Base-by-base conservation (phyloP, 2,329 filamentous ascomycete genomes). In the Paecilomyces dactylethromorphus region DNA sequence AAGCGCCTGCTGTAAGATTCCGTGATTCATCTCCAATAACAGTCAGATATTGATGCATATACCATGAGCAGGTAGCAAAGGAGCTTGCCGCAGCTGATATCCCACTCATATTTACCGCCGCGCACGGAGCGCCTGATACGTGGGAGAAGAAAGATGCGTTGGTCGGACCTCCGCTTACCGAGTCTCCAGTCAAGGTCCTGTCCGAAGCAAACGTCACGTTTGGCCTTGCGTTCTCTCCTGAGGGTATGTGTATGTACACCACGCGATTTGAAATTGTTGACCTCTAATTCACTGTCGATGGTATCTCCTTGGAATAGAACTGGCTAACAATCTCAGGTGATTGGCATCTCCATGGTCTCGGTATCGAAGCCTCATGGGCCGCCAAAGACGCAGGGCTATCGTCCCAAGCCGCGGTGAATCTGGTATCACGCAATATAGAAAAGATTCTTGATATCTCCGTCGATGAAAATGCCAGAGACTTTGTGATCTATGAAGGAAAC, bases 401-500 rank as follows among this genome's bases (percentile, higher is more conserved):
- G 0, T 3, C 56, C 2, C 39, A 64, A 21, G 64, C 74, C 21
- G 70, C 72, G 12, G 64, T 79, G 13, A 63, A 70, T 24, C 66
- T 80, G 15, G 71, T 79, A 1, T 72, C 74, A 5, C 65, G 62
- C 21, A 79, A 79, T 56, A 67, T 79, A 22, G 76, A 79, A 61
- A 66, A 72, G 45, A 78, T 79, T 22, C 65, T 80, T 18, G 68
- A 70, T 1, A 65, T 79, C 24, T 50, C 65, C 3, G 57, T 62
- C 13, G 54, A 59, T 39, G 65, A 72, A 51, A 66, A 60, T 31
- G 68, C 66, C 54, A 65, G 63, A 12, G 78, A 80, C 58, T 65
- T 78, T 51, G 78, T 80, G 10, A 60, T 80, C 15, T 80, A 71
- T 65, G 77, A 79, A 62, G 76, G 76, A 4, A 71, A 72, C 63